Conservation (phyloP, 2,329 filamentous ascomycete genomes). For the Talaromyces sp. region DNA sequence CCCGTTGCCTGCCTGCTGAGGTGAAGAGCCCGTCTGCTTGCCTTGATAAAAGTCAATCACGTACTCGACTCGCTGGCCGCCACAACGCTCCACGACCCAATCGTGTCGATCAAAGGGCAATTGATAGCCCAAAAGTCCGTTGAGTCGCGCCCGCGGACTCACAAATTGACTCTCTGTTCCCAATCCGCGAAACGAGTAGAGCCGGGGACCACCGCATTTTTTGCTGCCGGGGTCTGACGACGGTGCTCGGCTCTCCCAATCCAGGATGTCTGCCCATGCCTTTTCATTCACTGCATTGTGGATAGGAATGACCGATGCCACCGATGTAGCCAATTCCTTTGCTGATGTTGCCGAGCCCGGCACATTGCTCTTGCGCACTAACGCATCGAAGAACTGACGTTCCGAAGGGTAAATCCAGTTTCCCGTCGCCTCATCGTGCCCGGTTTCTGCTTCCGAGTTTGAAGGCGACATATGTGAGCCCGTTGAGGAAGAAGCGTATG, state of each 20-base stretch:
- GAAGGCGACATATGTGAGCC: constrained; percentile 45
- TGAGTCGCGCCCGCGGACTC: constrained; percentile 77
- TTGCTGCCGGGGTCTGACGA: constrained; percentile 51
- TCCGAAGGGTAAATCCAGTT: constrained; percentile 98
- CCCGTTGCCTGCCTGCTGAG: constrained; percentile 14
- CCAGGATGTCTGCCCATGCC: constrained; percentile 85
- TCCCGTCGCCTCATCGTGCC: constrained; percentile 61
- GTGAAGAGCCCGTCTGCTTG: constrained; percentile 24
- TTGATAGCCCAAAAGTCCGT: constrained; percentile 80
- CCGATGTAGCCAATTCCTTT: constrained; percentile 58
- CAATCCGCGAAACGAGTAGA: constrained; percentile 75
- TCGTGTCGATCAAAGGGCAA: constrained; percentile 93
- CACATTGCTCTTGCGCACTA: constrained; percentile 84
- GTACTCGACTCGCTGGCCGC: constrained; percentile 70
- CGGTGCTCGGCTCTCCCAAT: constrained; percentile 72
- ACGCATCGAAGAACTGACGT: constrained; percentile 96
- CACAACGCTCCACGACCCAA: constrained; percentile 93
- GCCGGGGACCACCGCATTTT: constrained; percentile 69
- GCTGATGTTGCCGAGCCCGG: constrained; percentile 44
- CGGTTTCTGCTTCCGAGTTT: constrained; percentile 75
- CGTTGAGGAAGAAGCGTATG: constrained; percentile 13
- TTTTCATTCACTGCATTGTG: constrained; percentile 98
- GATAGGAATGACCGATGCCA: constrained; percentile 89
- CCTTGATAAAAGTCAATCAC: constrained; percentile 98
- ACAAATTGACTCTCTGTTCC: constrained; percentile 49